Evolutionary conservation across 805 yeast genomes (phyloP), one percentile per base, ranked within the genome.

Genomic region (Candida anglica): DNA sequence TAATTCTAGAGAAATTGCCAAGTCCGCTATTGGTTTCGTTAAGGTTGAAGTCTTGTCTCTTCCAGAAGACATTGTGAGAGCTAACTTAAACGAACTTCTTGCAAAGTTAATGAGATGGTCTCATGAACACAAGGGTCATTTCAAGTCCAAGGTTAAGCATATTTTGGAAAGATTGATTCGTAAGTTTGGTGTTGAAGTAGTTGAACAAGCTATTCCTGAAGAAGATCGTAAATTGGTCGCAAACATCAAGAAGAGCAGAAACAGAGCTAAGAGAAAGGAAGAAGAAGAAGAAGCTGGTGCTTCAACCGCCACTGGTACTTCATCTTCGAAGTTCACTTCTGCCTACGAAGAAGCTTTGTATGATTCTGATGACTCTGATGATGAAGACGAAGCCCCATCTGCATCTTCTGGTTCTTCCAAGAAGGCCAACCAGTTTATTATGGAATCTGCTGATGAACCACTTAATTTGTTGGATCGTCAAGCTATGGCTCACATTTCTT

Each of bases 121-220:
- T 27, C 93, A 87, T 56, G 97, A 89, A 56, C 97, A 91, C 60
- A 86, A 87, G 52, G 94, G 95, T 30, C 96, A 88, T 54, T 93
- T 93, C 73, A 88, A 86, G 56, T 76, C 89, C 10, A 91, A 86
- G 59, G 91, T 93, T 23, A 86, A 87, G 65, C 97, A 93, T 53
- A 83, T 93, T 35, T 69, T 93, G 42, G 99, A 93, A 69, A 77
- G 98, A 48, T 67, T 93, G 50, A 76, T 91, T 35, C 77, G 98
- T 56, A 80, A 88, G 53, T 87, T 86, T 53, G 96, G 98, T n/a
- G 73, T 77, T 41, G 97, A 89, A 21, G 73, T 68, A n/a, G 75
- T 93, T 33, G 95, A 85, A 52, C 66, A 66, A 34, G 75, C 78
- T 33, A 88, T 93, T 63, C 99, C 99, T 8, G 95, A 85, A 53